Evolutionary conservation across 2,329 filamentous ascomycete species (phyloP), one percentile per base, ranked within the genome.

Genomic region (Metarhizium humberi): DNA sequence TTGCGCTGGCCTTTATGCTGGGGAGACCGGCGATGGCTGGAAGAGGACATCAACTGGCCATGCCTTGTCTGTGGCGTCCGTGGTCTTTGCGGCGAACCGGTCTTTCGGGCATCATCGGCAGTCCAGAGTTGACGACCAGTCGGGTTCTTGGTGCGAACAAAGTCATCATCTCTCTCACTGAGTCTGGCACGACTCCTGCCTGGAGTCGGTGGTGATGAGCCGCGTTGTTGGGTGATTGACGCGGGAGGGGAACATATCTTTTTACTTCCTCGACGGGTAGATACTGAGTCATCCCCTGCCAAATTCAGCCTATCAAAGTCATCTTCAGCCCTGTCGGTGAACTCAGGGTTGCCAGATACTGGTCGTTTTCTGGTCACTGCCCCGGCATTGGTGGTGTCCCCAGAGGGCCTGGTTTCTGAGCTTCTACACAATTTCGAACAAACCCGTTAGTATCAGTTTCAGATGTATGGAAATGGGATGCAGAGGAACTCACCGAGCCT

Each of bases 181-280:
- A 51, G 57, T 38, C 58, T 55, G 3, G 58, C 58, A 18, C 59
- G 60, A 10, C 59, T 59, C 3, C 56, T 59, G 20, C 53, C 60
- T 34, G 49, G 61, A 14, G 59, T 62, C 4, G 63, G 55, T 38
- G 63, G 59, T 0, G 65, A 61, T 0, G 59, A 57, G 18, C 51
- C 50, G 29, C 52, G 60, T 38, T 58, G 58, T 32, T 60, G 60
- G 6, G 58, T 56, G 4, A 58, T 50, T 18, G 64, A 59, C 3
- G 63, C 54, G 3, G 66, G 60, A 20, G 67, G 66, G 1, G 67
- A 68, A 29, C 64, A 64, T 7, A 61, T 51, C 53, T 69, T 69
- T 53, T 64, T 65, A 40, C 54, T 61, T 8, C 59, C 59, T 25
- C 58, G 62, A 2, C 51, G 56, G 51, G 58, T 57, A 7, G 55